A percentile compares a stretch with the other conserved stretches of the same genome.
These are phyloP conservation scores for Poa pratensis DNA, from an alignment of 176 grass and related monocot genomes.

Conservation along the genomic window DNA sequence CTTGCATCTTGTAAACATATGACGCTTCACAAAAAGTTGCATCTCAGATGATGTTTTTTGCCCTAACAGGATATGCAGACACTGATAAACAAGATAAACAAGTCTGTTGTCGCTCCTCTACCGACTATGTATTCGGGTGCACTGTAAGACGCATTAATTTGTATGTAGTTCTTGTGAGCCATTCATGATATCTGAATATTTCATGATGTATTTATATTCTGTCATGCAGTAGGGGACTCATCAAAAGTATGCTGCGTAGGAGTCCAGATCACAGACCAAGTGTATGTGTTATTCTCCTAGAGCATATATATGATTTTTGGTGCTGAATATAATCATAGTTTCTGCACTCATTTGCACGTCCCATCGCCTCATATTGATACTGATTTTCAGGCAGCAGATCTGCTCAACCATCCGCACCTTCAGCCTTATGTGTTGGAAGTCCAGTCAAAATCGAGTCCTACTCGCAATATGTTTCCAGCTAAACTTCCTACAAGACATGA, in stretches of 20 bases:
- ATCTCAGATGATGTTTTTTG: neutral
- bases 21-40: neutral
- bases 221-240: constrained; percentile 72
- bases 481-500: constrained; percentile 37
- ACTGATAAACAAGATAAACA: constrained; percentile 98
- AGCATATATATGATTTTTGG: neutral
- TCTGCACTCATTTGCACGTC: constrained; percentile 8
- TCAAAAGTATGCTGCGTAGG: constrained; percentile 93
- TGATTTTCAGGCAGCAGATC: constrained; percentile 71
- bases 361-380: constrained; percentile 4
- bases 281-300: constrained; percentile 55
- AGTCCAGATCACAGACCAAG: constrained; percentile 94
- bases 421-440: constrained; percentile 71
- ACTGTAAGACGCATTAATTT: constrained; percentile 66
- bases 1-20: neutral
- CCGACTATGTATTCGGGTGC: constrained; percentile 81
- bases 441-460: constrained; percentile 54
- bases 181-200: neutral
- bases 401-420: constrained; percentile 84
- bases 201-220: constrained; percentile 31
- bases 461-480: constrained; percentile 42
- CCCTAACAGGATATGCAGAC: constrained; percentile 80
- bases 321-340: constrained; percentile 1
- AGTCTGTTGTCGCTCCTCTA: constrained; percentile 74
- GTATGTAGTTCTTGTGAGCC: neutral